These are phyloP conservation scores for Pilobolus umbonatus DNA, from an alignment of 192 early-diverging fungal species.

Conservation along the genomic window DNA sequence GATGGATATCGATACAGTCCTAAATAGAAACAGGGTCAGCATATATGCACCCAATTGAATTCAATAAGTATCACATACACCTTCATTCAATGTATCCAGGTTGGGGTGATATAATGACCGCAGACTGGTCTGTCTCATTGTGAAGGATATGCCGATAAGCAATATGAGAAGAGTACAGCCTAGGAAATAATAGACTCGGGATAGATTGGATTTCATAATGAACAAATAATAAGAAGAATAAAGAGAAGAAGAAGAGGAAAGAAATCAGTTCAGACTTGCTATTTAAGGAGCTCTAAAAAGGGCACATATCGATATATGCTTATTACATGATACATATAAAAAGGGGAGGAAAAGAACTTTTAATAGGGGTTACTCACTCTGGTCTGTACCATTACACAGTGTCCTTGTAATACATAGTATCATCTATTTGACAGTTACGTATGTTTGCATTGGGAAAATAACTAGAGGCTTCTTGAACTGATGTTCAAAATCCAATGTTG, in stretches of 20 bases:
- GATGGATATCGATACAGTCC: slow-evolving; percentile 15
- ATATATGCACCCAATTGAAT: background rate
- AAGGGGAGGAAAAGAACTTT: too few species aligned
- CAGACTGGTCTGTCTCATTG: background rate
- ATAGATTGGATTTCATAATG: slow-evolving; percentile 9
- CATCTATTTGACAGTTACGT: too few species aligned
- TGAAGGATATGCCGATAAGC: background rate
- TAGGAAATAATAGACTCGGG: slow-evolving; percentile 1
- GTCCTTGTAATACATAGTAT: too few species aligned
- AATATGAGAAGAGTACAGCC: background rate
- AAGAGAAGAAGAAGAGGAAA: background rate
- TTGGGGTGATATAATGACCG: background rate
- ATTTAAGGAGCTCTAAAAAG: background rate
- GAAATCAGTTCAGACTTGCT: background rate
- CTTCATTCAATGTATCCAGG: background rate
- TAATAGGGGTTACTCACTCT: too few species aligned
- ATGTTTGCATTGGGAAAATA: too few species aligned
- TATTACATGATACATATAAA: background rate
- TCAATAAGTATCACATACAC: background rate
- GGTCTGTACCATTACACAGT: too few species aligned
- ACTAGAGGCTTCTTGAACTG: too few species aligned
- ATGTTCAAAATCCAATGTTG: too few species aligned
- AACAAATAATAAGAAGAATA: background rate
- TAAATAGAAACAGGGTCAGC: background rate
- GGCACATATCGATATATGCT: background rate